A percentile compares a stretch with the other conserved stretches of the same genome.
These are phyloP conservation scores for Cryptosporidium ubiquitum DNA, from an alignment of 169 alveolate species.

Conservation along the genomic window DNA sequence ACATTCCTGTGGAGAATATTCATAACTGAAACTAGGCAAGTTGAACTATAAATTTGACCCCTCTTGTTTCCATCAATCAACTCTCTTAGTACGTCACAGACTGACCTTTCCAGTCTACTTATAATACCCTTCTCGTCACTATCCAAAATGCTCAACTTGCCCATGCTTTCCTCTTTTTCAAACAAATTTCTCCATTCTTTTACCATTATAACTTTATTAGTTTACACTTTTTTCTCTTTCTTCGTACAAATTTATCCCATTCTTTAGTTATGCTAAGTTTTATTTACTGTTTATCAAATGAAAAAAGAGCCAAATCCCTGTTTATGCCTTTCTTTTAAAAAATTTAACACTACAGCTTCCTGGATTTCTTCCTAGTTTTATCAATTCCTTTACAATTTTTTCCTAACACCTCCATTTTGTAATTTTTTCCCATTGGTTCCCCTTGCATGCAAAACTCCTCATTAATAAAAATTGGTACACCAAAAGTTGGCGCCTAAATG, in stretches of 20 bases:
- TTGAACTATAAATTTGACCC: not conserved
- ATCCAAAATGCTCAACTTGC: not conserved
- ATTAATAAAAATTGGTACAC: slow-evolving; percentile 1
- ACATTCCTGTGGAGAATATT: slow-evolving; percentile 52
- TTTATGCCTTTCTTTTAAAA: not conserved
- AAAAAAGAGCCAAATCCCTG: not conserved
- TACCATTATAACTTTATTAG: not conserved
- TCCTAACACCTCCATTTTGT: not conserved
- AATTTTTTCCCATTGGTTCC: not conserved
- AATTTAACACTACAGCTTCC: not conserved
- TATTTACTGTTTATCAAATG: not conserved
- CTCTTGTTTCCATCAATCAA: not conserved
- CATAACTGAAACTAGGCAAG: slow-evolving; percentile 41
- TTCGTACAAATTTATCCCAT: not conserved
- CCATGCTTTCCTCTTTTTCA: not conserved
- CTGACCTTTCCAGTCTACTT: slow-evolving; percentile 8
- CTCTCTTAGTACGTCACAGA: not conserved
- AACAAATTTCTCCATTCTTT: not conserved
- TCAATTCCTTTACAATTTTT: not conserved
- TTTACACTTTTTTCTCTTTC: not conserved
- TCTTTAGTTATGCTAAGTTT: not conserved
- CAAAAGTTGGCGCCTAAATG: slow-evolving; percentile 48
- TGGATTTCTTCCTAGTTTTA: not conserved
- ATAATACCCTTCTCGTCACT: not conserved
- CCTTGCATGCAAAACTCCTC: slow-evolving; percentile 24